A percentile compares a stretch with the other conserved stretches of the same genome.
Conservation (phyloP, 768 basidiomycete species). For the Leucocoprinus birnbaumii region DNA sequence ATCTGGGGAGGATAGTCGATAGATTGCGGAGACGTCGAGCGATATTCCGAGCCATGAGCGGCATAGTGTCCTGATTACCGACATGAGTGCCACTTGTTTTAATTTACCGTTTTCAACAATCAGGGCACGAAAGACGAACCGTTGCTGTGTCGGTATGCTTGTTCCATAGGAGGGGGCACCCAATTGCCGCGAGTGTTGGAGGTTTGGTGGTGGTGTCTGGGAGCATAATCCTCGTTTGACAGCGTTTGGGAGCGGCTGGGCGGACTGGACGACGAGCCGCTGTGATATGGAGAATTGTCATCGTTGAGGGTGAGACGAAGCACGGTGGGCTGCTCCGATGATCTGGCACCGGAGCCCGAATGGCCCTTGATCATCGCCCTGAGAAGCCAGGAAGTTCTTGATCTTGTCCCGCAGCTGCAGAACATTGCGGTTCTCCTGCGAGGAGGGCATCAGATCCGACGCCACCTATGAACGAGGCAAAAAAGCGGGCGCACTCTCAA, state of each 20-base stretch:
- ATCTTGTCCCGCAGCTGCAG: conserved; percentile 72
- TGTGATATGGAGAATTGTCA: conserved; percentile 38
- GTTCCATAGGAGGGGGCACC: background rate
- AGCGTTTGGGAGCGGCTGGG: conserved; percentile 25
- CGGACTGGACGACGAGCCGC: conserved; percentile 33
- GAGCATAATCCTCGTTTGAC: conserved; percentile 15
- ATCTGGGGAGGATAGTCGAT: background rate
- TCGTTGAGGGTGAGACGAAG: conserved; percentile 51
- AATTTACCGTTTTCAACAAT: background rate
- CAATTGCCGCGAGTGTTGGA: background rate
- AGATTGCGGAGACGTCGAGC: conserved; percentile 8
- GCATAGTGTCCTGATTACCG: conserved; percentile 4
- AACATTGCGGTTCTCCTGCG: conserved; percentile 68
- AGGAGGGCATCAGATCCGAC: conserved; percentile 1
- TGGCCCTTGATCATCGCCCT: conserved; percentile 92
- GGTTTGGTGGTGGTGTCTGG: conserved; percentile 11
- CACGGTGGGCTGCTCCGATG: conserved; percentile 51
- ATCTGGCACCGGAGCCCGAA: conserved; percentile 64
- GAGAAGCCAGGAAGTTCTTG: conserved; percentile 72
- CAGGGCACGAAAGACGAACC: background rate
- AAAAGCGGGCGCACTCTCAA: conserved; percentile 54
- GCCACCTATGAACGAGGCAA: background rate
- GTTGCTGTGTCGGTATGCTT: background rate
- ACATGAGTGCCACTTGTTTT: background rate
- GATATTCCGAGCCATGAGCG: background rate